Evolutionary conservation across 805 yeast species (phyloP).

Genomic region (Starmera pachycereana): DNA sequence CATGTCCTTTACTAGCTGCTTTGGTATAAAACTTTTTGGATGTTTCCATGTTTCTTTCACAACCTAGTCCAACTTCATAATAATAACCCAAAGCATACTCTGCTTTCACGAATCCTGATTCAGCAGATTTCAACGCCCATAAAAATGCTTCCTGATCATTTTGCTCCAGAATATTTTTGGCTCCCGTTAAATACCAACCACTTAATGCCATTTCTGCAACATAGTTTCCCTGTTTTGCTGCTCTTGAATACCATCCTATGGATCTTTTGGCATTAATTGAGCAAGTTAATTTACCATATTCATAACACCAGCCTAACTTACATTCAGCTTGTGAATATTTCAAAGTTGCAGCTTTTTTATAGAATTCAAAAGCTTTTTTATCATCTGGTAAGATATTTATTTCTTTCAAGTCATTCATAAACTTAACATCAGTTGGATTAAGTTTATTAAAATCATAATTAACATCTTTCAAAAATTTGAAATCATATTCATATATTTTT

Average conservation of each 20-base stretch:
- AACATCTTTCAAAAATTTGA: slow-evolving; percentile 12
- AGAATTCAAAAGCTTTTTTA: slow-evolving; percentile 38
- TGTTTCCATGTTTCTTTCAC: slow-evolving; percentile 28
- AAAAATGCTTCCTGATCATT: slow-evolving; percentile 56
- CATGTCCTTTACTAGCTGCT: slow-evolving; percentile 56
- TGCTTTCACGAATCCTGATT: slow-evolving; percentile 48
- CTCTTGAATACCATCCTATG: slow-evolving; percentile 64
- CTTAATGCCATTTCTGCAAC: slow-evolving; percentile 63
- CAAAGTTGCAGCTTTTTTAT: slow-evolving; percentile 46
- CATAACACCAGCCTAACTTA: slow-evolving; percentile 62
- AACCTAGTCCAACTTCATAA: slow-evolving; percentile 56
- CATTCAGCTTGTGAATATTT: slow-evolving; percentile 61
- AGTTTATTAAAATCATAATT: neutral
- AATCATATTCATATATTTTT: slow-evolving; percentile 38
- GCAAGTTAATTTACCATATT: slow-evolving; percentile 51
- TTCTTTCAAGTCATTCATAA: slow-evolving; percentile 23
- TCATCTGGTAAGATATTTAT: slow-evolving; percentile 24
- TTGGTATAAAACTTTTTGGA: slow-evolving; percentile 42
- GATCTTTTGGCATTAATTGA: slow-evolving; percentile 45
- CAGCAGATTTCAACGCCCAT: slow-evolving; percentile 58
- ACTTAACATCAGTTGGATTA: slow-evolving; percentile 18
- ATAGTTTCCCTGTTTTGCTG: slow-evolving; percentile 50
- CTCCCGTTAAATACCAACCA: slow-evolving; percentile 74
- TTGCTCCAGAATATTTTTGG: slow-evolving; percentile 37
- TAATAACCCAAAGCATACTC: slow-evolving; percentile 63